Evolutionary conservation across 257 asterid species (phyloP), one percentile per base, ranked within the genome.

Genomic region (Ballota nigra): DNA sequence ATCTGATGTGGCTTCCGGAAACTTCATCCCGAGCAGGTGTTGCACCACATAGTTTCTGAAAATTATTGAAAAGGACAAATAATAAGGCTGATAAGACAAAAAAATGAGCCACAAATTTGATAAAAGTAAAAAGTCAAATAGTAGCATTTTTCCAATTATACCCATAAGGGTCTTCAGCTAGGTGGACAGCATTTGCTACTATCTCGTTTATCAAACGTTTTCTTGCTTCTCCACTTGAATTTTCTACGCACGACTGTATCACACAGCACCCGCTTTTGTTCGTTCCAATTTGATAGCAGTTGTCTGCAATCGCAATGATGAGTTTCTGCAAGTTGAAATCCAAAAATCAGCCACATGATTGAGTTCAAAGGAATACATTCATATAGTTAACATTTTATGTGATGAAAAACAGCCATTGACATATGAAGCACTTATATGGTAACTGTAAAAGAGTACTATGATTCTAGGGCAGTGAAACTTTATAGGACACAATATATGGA

Each of bases 11-110:
- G 79, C 86, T 60, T 74, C 78, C 4, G 79, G 90, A 9, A 82
- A 77, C 67, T 77, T 83, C 80, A 77, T 45, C 5, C 83, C 91
- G 26, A 90, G 79, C 68, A 90, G 80, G 72, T 83, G 86, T 80
- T 92, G 98, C 77, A 90, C 87, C 71, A 92, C 98, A 47, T 90
- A 92, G 83, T 92, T 92, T 43, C 98, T 92, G 53, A 1, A 76
- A 29, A 52, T 23, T 9, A 70, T 73, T 68, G n/a, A 36, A 77
- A 63, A 38, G 19, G 4, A 63, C 23, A n/a, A 47, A 63, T 19
- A 2, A 18, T 72, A 29, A 75, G 22, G 65, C 28, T 19, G 60
- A 19, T 57, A 23, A 13, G 52, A 43, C 52, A 43, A 43, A 7
- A n/a, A 43, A 13, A 0, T 40, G 47, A 40, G n/a, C 15, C 0